These are phyloP conservation scores for Tolypocladium guangdongense DNA, from an alignment of 2,329 filamentous ascomycete genomes.

Conservation along the genomic window DNA sequence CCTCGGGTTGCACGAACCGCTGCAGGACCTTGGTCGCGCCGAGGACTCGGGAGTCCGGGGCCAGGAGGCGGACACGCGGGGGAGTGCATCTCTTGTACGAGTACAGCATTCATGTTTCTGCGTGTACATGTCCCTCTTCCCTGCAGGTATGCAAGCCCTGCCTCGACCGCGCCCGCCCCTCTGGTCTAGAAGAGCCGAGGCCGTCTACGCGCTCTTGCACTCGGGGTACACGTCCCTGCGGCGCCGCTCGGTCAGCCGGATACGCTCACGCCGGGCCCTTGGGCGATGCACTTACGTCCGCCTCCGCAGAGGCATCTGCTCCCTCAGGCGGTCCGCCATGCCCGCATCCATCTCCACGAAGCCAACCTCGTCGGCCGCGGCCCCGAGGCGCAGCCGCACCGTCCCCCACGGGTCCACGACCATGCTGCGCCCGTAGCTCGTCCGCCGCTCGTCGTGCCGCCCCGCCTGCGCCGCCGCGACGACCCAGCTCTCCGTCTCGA, in stretches of 20 bases:
- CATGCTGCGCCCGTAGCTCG: constrained; percentile 78
- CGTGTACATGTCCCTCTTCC: not conserved
- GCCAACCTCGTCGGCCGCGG: constrained; percentile 41
- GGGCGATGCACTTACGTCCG: constrained; percentile 33
- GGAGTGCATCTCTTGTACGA: not conserved
- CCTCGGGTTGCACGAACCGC: not conserved
- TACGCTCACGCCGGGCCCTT: not conserved
- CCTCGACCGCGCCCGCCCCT: no score
- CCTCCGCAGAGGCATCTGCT: constrained; percentile 40
- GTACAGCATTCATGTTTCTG: not conserved
- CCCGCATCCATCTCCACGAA: constrained; percentile 43
- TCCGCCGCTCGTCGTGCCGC: constrained; percentile 59
- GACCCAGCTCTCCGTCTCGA: constrained; percentile 83
- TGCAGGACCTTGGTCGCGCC: not conserved
- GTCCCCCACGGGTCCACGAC: constrained; percentile 82
- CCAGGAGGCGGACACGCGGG: not conserved
- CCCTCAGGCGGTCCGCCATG: constrained; percentile 35
- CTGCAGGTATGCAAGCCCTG: not conserved
- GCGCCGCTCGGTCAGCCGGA: not conserved
- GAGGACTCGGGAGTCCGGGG: not conserved
- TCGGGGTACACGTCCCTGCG: constrained; percentile 3
- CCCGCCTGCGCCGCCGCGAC: constrained; percentile 76
- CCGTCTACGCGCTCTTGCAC: not conserved
- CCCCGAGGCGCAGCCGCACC: constrained; percentile 54
- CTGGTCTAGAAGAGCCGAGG: not conserved